Percentiles rank a stretch among this genome's conserved stretches.
phyloP scores from a whole-genome alignment of 257 asterid genomes.

The Buddleja alternifolia region DNA sequence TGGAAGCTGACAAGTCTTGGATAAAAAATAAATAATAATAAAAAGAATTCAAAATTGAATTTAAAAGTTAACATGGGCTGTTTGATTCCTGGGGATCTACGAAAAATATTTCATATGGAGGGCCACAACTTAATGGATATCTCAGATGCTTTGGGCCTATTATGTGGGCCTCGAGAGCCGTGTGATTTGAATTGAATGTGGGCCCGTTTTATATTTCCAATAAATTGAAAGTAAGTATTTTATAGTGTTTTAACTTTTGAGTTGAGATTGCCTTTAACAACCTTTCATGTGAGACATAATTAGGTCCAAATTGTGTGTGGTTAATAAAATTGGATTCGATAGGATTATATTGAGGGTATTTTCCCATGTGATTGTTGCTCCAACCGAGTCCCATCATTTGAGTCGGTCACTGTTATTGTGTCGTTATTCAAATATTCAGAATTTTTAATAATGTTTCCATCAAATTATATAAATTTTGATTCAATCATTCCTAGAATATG shows the following conservation, averaged over 20 bases:
- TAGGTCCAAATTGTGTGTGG: background rate
- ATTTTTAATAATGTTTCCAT: no score
- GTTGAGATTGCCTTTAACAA: slow-evolving; percentile 24
- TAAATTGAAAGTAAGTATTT: slow-evolving; percentile 18
- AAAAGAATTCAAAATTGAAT: slow-evolving; percentile 10
- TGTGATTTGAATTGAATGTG: slow-evolving; percentile 26
- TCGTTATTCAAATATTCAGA: no score
- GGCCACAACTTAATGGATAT: slow-evolving; percentile 28
- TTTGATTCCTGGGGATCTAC: slow-evolving; percentile 26
- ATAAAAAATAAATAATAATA: background rate
- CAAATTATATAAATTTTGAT: no score
- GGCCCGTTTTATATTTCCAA: slow-evolving; percentile 31
- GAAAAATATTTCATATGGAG: slow-evolving; percentile 12
- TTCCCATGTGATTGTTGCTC: background rate
- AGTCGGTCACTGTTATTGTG: no score
- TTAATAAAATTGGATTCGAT: background rate
- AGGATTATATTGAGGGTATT: background rate
- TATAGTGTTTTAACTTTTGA: slow-evolving; percentile 5
- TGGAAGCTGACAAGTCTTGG: no score
- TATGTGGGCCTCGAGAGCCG: slow-evolving; percentile 35
- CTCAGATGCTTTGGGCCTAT: slow-evolving; percentile 34
- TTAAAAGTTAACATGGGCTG: slow-evolving; percentile 43
- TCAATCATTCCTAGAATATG: no score
- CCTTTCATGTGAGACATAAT: slow-evolving; percentile 8
- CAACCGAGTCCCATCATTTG: no score